Percentiles rank a stretch among this genome's conserved stretches.
Evolutionary conservation across 1,284 basidiomycete genomes (phyloP).

Genomic region (Cryptococcus sp.): DNA sequence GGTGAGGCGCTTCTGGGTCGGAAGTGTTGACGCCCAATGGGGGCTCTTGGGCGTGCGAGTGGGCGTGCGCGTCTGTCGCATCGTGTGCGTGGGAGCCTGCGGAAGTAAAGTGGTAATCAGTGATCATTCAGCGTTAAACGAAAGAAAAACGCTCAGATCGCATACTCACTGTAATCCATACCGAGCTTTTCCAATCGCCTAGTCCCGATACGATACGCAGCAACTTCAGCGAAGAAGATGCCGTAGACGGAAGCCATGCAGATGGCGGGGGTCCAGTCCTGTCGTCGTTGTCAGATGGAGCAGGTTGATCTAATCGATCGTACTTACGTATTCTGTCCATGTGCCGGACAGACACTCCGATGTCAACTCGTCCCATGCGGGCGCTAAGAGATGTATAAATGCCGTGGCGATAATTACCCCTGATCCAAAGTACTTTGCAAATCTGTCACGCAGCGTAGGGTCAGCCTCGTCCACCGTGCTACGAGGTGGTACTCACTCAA

Average conservation of each 20-base stretch:
- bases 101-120: constrained; percentile 55
- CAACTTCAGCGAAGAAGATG: constrained; percentile 81
- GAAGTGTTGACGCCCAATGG: constrained; percentile 37
- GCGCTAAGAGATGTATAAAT: constrained; percentile 80
- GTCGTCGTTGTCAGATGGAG: constrained; percentile 3
- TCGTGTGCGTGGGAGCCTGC: constrained; percentile 63
- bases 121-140: neutral
- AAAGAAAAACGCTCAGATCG: constrained; percentile 1
- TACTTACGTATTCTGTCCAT: constrained; percentile 71
- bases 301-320: neutral
- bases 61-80: constrained; percentile 62
- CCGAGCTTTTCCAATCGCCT: constrained; percentile 39
- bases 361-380: constrained; percentile 70
- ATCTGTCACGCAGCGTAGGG: neutral
- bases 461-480: neutral
- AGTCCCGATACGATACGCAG: constrained; percentile 69
- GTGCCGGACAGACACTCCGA: constrained; percentile 69
- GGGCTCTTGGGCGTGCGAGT: constrained; percentile 66
- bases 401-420: constrained; percentile 92
- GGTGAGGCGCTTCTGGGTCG: constrained; percentile 23
- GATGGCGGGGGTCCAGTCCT: constrained; percentile 79
- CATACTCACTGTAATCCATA: constrained; percentile 37
- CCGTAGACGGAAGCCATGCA: constrained; percentile 75
- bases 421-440: constrained; percentile 94
- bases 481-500: constrained; percentile 63